Evolutionary conservation across 805 yeast species (phyloP), one percentile per base, ranked within the genome.

Genomic region (Monosporozyma solicola): DNA sequence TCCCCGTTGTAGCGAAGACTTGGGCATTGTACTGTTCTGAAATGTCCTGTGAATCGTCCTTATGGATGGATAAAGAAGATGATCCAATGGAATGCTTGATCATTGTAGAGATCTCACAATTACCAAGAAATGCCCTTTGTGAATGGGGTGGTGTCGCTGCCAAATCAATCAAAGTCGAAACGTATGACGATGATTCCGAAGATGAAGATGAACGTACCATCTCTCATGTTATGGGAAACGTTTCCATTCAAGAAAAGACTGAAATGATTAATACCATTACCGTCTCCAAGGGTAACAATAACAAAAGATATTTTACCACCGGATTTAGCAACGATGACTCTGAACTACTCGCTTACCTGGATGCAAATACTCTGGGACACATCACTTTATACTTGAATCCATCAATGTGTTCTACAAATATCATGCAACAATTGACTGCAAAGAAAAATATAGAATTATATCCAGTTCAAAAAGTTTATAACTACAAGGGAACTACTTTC

Each of bases 81-180:
- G 67, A 66, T 51, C 62, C 63, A 5, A 11, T 29, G 3, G 59
- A 67, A 46, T 59, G 61, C 10, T 62, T 85, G 39, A 63, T 82
- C 11, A 72, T 85, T 11, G 84, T 80, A 0, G 73, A 76, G 58
- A 84, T 85, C 0, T 65, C 72, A 0, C 74, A 69, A 35, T 69
- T 88, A 50, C 96, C 96, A 5, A 78, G 76, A 51, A 71, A 72
- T 41, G 89, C 91, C 0, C 64, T 65, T 22, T 77, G 85, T 35
- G 96, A 88, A 69, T 86, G 95, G 92, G 80, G 84, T 39, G 95
- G 92, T 1, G 55, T 78, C 3, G 67, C 80, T 5, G 80, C 74
- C 55, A 75, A 76, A 53, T 70, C 71, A 29, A 57, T 60, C 3
- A 56, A 54, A 1, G 48, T 61, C 2, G 59, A 73, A 59, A 72